Conservation (phyloP, 768 basidiomycete genomes). For the Lactarius evosmus region DNA sequence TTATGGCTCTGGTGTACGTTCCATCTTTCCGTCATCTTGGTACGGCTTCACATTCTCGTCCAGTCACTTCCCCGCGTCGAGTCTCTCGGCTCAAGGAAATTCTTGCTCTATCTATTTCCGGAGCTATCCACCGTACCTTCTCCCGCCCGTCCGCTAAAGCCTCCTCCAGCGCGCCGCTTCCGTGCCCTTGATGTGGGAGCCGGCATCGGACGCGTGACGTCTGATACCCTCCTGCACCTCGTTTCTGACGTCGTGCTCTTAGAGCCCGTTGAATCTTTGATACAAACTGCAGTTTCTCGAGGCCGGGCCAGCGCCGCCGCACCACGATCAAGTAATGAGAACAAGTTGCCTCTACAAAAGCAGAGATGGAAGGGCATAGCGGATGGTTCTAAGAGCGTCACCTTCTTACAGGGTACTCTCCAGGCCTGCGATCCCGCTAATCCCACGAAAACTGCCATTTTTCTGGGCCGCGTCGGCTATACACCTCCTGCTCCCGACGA, state of each 20-base stretch:
- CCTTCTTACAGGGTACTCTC: constrained; percentile 74
- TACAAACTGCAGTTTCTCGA: constrained; percentile 60
- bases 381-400: constrained; percentile 63
- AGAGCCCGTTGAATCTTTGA: constrained; percentile 81
- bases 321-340: constrained; percentile 30
- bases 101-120: constrained; percentile 79
- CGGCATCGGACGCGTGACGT: constrained; percentile 90
- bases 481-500: constrained; percentile 41
- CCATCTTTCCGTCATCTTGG: constrained; percentile 22
- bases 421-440: constrained; percentile 75
- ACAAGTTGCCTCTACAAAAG: constrained; percentile 17
- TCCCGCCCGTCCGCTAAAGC: constrained; percentile 53
- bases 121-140: constrained; percentile 75
- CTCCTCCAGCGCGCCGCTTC: constrained; percentile 41
- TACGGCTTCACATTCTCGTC: constrained; percentile 11
- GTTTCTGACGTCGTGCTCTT: constrained; percentile 84
- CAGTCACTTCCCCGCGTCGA: constrained; percentile 89
- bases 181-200: constrained; percentile 92
- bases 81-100: constrained; percentile 83
- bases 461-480: constrained; percentile 68
- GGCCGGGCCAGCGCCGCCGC: constrained; percentile 35
- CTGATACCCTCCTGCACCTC: constrained; percentile 84
- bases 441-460: constrained; percentile 42
- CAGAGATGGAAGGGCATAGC: constrained; percentile 64
- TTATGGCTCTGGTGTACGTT: constrained; percentile 52